These are phyloP conservation scores for Paratinospora sagittata DNA, from an alignment of 164 flowering plant genomes.

Conservation along the genomic window DNA sequence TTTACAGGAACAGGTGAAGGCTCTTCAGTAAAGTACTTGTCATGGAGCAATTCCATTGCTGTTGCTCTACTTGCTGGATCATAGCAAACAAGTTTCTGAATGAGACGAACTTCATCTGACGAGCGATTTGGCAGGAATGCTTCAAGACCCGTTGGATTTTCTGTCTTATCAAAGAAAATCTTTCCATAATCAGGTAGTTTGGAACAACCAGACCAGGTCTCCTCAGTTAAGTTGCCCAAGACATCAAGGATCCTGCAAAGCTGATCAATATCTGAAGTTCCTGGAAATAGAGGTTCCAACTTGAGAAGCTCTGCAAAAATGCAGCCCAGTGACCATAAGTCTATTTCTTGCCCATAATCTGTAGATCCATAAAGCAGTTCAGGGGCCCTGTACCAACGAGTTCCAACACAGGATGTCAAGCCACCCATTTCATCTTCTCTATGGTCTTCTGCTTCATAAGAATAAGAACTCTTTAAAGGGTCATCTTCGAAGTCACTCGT, in stretches of 20 bases:
- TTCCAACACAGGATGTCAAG: constrained; percentile 88
- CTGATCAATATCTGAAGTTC: constrained; percentile 91
- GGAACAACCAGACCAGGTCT: constrained; percentile 63
- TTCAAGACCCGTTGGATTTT: constrained; percentile 55
- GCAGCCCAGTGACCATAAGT: constrained; percentile 93
- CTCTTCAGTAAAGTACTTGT: constrained; percentile 61
- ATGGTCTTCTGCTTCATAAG: constrained; percentile 41
- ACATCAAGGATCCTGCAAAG: constrained; percentile 54
- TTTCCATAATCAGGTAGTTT: constrained; percentile 69
- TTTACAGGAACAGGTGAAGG: constrained; percentile 67
- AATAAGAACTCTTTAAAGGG: constrained; percentile 38
- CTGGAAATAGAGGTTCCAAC: constrained; percentile 82
- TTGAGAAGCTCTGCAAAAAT: constrained; percentile 80
- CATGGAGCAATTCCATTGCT: constrained; percentile 68
- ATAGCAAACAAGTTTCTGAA: constrained; percentile 54
- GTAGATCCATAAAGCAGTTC: constrained; percentile 85
- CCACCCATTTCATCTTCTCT: constrained; percentile 37
- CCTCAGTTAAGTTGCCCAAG: constrained; percentile 69
- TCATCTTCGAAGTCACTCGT: constrained; percentile 70
- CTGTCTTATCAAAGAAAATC: constrained; percentile 59
- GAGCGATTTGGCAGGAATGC: constrained; percentile 50
- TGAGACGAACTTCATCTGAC: constrained; percentile 47
- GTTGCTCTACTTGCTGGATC: constrained; percentile 74
- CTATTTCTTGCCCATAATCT: constrained; percentile 68
- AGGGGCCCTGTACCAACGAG: constrained; percentile 92